Conservation (phyloP, 768 basidiomycete species). For the Phylloporus sp. region DNA sequence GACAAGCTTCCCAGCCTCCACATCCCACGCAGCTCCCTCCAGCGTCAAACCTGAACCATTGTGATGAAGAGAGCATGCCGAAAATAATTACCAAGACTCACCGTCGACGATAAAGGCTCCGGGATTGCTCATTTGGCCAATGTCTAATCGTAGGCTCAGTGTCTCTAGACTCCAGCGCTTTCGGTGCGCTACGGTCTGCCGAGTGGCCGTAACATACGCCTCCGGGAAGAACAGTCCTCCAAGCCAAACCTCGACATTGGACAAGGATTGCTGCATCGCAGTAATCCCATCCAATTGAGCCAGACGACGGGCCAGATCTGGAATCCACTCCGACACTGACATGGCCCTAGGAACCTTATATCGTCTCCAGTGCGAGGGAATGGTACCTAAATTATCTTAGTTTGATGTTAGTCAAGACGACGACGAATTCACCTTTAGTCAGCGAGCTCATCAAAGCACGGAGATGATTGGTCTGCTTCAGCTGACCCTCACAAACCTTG, state of each 20-base stretch:
- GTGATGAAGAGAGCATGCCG: slow-evolving; percentile 1
- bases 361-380: slow-evolving; percentile 81
- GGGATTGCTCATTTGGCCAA: slow-evolving; percentile 74
- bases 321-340: slow-evolving; percentile 82
- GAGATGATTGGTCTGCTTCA: slow-evolving; percentile 95
- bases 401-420: neutral
- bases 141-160: slow-evolving; percentile 69
- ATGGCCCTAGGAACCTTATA: slow-evolving; percentile 84
- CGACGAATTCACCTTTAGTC: slow-evolving; percentile 66
- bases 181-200: slow-evolving; percentile 92
- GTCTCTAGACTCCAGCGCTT: slow-evolving; percentile 93
- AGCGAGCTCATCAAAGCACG: slow-evolving; percentile 86
- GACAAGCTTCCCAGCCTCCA: slow-evolving; percentile 51
- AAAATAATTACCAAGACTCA: slow-evolving; percentile 34
- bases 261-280: slow-evolving; percentile 48
- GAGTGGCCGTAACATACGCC: slow-evolving; percentile 91
- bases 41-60: slow-evolving; percentile 64
- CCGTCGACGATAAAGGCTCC: slow-evolving; percentile 85
- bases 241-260: slow-evolving; percentile 80
- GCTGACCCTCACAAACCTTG: slow-evolving; percentile 76
- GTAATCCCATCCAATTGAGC: slow-evolving; percentile 73
- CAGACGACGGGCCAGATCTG: slow-evolving; percentile 73
- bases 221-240: slow-evolving; percentile 96
- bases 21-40: slow-evolving; percentile 77
- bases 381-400: slow-evolving; percentile 55